phyloP scores from a whole-genome alignment of 2,329 filamentous ascomycete species.

The Sarocladium oryzae region DNA sequence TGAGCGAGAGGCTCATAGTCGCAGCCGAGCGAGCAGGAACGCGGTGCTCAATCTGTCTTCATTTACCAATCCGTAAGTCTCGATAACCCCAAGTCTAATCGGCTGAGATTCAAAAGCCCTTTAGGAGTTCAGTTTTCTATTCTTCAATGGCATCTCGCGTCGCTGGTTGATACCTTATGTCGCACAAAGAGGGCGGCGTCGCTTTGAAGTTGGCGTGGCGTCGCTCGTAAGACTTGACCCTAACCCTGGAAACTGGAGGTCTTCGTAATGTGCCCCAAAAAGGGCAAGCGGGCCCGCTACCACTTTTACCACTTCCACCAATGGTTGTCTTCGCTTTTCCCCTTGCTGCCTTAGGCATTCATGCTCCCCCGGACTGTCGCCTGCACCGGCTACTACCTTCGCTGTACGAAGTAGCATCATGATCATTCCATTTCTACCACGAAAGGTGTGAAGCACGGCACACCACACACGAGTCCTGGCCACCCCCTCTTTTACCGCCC shows the following conservation, averaged over 20 bases:
- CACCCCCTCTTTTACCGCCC: conserved; percentile 1
- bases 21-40: background rate
- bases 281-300: background rate
- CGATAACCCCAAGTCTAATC: too few relatives aligned
- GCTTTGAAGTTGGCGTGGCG: background rate
- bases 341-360: conserved; percentile 1
- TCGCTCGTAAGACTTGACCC: background rate
- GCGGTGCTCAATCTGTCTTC: background rate
- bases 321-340: background rate
- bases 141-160: too few relatives aligned
- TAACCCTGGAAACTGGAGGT: background rate
- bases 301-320: background rate
- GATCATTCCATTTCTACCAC: conserved; percentile 10
- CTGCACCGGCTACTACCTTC: background rate
- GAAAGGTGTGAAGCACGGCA: conserved; percentile 8
- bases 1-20: conserved; percentile 36
- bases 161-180: too few relatives aligned
- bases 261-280: background rate
- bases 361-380: conserved; percentile 5
- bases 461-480: conserved; percentile 7
- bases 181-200: background rate
- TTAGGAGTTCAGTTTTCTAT: too few relatives aligned
- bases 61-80: too few relatives aligned
- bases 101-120: too few relatives aligned
- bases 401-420: conserved; percentile 6